A percentile compares a stretch with the other conserved stretches of the same genome.
Evolutionary conservation across 495 filamentous ascomycete species (phyloP).

Genomic region (Aspergillus affinis): DNA sequence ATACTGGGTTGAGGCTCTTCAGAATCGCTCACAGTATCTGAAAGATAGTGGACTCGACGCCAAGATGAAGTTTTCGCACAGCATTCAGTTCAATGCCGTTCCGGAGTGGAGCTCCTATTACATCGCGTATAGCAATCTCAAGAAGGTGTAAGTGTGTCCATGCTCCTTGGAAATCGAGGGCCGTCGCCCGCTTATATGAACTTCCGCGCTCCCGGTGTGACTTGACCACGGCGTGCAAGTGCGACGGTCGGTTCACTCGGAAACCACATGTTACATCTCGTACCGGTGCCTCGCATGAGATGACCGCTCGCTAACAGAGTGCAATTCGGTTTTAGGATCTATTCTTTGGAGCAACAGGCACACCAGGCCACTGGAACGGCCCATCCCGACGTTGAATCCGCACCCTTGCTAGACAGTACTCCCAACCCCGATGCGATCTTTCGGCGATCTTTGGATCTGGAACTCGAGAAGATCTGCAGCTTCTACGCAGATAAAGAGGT

Average conservation of each 20-base stretch:
- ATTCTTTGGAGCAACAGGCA: slow-evolving; percentile 79
- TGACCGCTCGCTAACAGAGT: slow-evolving; percentile 15
- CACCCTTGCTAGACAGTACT: slow-evolving; percentile 68
- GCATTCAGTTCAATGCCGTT: slow-evolving; percentile 98
- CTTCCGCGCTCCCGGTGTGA: neutral
- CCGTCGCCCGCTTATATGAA: neutral
- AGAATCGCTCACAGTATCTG: slow-evolving; percentile 20
- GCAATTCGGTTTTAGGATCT: slow-evolving; percentile 62
- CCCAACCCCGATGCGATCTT: slow-evolving; percentile 78
- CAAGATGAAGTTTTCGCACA: slow-evolving; percentile 99
- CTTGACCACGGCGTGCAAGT: neutral
- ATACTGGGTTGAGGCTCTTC: slow-evolving; percentile 44
- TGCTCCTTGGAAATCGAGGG: neutral
- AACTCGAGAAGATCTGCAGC: slow-evolving; percentile 88
- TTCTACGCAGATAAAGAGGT: slow-evolving; percentile 87
- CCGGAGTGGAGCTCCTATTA: slow-evolving; percentile 98
- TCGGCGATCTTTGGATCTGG: slow-evolving; percentile 74
- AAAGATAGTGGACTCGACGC: slow-evolving; percentile 38
- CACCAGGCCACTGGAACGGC: slow-evolving; percentile 50
- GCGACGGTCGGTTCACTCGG: neutral
- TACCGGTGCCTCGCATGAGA: neutral
- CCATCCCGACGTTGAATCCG: slow-evolving; percentile 71
- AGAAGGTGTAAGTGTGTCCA: slow-evolving; percentile 77
- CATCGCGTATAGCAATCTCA: slow-evolving; percentile 96
- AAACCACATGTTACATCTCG: neutral